Evolutionary conservation across 306 rosid genomes (phyloP).

Genomic region (Alnus glutinosa): DNA sequence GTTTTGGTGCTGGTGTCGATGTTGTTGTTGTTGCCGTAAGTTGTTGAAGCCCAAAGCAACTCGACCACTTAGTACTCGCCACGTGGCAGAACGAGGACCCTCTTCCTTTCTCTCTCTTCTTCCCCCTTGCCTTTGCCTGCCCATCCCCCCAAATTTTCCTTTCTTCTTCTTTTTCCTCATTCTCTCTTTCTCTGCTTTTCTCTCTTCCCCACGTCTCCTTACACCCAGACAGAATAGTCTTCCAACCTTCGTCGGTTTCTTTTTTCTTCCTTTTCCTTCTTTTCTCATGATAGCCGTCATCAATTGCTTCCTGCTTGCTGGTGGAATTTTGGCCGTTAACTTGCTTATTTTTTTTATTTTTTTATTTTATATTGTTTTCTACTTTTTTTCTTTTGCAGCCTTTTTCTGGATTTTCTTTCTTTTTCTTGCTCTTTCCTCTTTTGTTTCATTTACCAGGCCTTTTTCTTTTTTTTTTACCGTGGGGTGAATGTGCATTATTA

Average conservation of each 20-base stretch:
- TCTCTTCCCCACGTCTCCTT: background rate
- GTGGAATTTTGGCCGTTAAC: background rate
- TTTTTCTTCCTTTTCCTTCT: background rate
- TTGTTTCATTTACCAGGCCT: background rate
- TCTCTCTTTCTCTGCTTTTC: background rate
- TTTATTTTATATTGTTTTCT: background rate
- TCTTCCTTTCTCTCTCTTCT: constrained; percentile 9
- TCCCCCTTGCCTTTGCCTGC: background rate
- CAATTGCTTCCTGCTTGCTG: constrained; percentile 12
- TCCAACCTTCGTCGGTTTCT: background rate
- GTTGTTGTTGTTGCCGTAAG: constrained; percentile 38
- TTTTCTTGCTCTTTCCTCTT: background rate
- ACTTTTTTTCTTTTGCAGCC: constrained; percentile 1
- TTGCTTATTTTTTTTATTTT: background rate
- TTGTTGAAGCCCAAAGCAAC: constrained; percentile 38
- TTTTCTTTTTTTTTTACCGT: background rate
- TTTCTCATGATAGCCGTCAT: constrained; percentile 5
- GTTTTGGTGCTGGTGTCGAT: constrained; percentile 29
- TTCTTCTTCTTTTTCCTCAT: no score
- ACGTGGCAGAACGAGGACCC: constrained; percentile 47
- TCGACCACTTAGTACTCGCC: constrained; percentile 46
- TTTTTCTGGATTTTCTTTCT: background rate
- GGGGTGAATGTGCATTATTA: background rate
- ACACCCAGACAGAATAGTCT: background rate
- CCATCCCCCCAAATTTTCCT: background rate